Base-by-base conservation (phyloP, 352 stramenopile species). In the Phytophthora aleatoria region DNA sequence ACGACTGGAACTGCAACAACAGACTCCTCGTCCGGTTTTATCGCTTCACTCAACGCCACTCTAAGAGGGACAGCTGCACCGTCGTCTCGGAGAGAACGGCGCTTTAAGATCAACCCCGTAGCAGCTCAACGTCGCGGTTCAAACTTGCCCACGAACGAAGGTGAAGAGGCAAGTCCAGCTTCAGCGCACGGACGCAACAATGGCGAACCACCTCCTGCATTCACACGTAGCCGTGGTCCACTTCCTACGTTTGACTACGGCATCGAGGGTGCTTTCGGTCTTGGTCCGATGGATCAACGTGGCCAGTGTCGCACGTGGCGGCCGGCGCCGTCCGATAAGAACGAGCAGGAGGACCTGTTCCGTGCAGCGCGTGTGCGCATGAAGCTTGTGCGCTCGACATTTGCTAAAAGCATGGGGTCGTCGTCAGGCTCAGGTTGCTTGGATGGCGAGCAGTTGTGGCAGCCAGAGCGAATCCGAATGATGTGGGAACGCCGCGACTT, bases 401-500 rank as follows among this genome's bases (percentile, higher is more conserved):
- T 87, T 36, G 38, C 62, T 24, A 81, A 79, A 33, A 63, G 27
- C 3, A 50, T 65, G 70, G 55, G 73, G 48, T 2, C 54, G 59
- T 55, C 77, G 61, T 47, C 62, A 60, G 24, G 61, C 50, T 16
- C 73, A 63, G 61, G 73, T 60, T 71, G 65, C 27, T 71, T 92
- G 7, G 81, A 92, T 44, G 79, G 81, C 42, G 78, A 90, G 43
- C 66, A 87, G 36, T 76, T 94, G 38, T 94, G 85, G 85, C 81
- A 94, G 33, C 83, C 85, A 8, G 81, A 89, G 43, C 81, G 83
- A 7, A 94, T 94, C 50, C 79, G 74, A 6, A 74, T 87, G 53
- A 93, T 93, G 85, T 93, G 82, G 85, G 81, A 90, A 16, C 82
- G 86, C 1, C 82, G 79, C 41, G 86, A 95, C 50, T 81, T 91